phyloP scores from a whole-genome alignment of 805 yeast genomes.

The Zygotorulaspora florentina region DNA sequence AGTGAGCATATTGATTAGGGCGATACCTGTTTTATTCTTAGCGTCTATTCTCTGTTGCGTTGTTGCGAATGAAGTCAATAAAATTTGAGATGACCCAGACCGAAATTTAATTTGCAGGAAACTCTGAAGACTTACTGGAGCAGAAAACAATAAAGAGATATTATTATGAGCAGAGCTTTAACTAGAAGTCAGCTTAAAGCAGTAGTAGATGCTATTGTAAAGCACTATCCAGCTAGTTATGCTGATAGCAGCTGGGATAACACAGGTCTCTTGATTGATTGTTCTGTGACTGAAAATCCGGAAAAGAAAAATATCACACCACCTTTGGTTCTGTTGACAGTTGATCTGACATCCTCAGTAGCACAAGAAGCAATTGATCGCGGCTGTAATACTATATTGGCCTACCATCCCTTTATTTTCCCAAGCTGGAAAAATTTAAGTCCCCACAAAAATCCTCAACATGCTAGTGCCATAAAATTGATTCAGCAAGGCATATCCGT shows the following conservation, averaged over 20 bases:
- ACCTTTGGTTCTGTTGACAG: conserved; percentile 54
- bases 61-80: neutral
- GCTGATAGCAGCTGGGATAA: conserved; percentile 95
- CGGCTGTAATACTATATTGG: conserved; percentile 58
- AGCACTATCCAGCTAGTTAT: conserved; percentile 69
- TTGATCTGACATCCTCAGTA: conserved; percentile 80
- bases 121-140: neutral
- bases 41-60: neutral
- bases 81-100: neutral
- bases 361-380: conserved; percentile 74
- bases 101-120: neutral
- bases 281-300: conserved; percentile 37
- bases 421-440: conserved; percentile 75
- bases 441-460: conserved; percentile 67
- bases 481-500: conserved; percentile 80
- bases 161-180: conserved; percentile 25
- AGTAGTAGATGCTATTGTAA: conserved; percentile 55
- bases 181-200: conserved; percentile 37
- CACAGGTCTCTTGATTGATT: conserved; percentile 83
- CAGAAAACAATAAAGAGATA: neutral
- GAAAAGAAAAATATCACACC: conserved; percentile 17
- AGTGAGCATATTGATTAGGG: conserved; percentile 13
- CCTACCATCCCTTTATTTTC: conserved; percentile 95
- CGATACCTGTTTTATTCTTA: neutral
- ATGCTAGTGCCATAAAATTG: conserved; percentile 64